Base-by-base conservation (phyloP, 805 yeast species). In the Candida tibetensis region DNA sequence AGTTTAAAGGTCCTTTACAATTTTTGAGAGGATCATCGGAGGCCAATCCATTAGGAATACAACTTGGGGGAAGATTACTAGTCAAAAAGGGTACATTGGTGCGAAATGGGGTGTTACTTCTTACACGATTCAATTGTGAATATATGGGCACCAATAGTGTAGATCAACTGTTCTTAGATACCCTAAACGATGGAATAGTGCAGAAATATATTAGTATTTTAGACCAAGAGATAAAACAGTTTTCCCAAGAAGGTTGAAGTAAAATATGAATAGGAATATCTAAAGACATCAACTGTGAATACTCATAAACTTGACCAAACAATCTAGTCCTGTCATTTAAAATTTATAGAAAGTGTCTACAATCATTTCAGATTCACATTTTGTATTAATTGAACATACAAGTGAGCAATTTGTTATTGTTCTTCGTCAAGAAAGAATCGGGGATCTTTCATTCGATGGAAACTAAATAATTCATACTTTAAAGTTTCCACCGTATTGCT, bases 31-130 rank as follows among this genome's bases (percentile, higher is more conserved):
- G 41, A 12, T 47, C 55, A n/a, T 69, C 69, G 17, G 46, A 62
- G 19, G 57, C 72, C 16, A 72, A 69, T 1, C 71, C 71, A 30
- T 51, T 55, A 14, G 30, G 30, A 6, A 17, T 44, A 7, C 36
- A 21, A 3, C 31, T 80, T 33, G 91, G 89, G 0, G 76, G 83
- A 0, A 76, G 76, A 40, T 32, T 82, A n/a, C 49, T 78, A 8
- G 64, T 83, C 2, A 69, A 67, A 13, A 58, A 62, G 30, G 77
- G 76, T 0, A 60, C 86, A 0, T 48, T 57, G 3, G 57, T 81
- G 2, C 56, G 66, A 32, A 67, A 76, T 36, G 82, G 83, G 3
- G 64, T 63, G 13, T 52, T 74, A 7, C 42, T 75, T 33, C 59
- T 75, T 18, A 53, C 55, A 3, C 53, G 53, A 30, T 43, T 43